Evolutionary conservation across 2,329 filamentous ascomycete species (phyloP), one percentile per base, ranked within the genome.

Genomic region (Hypoxylon sp.): DNA sequence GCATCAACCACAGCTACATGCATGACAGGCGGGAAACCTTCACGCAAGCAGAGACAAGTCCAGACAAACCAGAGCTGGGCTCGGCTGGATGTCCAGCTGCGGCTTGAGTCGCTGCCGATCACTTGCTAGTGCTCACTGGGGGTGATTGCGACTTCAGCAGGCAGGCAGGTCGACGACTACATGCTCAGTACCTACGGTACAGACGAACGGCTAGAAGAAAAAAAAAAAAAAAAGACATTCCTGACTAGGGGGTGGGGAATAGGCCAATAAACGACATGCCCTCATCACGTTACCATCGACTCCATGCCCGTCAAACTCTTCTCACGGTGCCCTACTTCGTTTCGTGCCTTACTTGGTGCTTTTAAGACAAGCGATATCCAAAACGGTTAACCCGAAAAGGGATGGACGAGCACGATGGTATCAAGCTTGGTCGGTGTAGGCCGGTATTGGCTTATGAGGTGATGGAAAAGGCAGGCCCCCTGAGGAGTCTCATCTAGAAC

Each of bases 1-100:
- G 48, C 55, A 62, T 61, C 55, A 62, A 58, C 58, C 42, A 52
- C 47, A 64, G 61, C 61, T 64, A 58, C 61, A 64, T 64, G 58
- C 58, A 64, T 64, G 58, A 59, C 61, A 62, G 61, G 61, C 58
- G 61, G 61, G 58, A 62, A 59, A 55, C 53, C 48, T 60, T 48
- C 31, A 35, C 31, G 18, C 18, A 33, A 33, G n/a, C n/a, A n/a
- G n/a, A n/a, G n/a, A n/a, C n/a, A n/a, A n/a, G n/a, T 33, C 31
- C 31, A 35, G 31, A 52, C 56, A 51, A 43, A 35, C 55, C 41
- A 55, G 51, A 60, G 56, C 53, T 57, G 48, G 29, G 53, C 49
- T 56, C 58, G 58, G 61, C 58, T 64, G 61, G 61, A 55, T 55
- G 61, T 64, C 61, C 61, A 64, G 61, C 61, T 64, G 55, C 50